phyloP scores from a whole-genome alignment of 345 rosid species.

The Salix suchowensis region DNA sequence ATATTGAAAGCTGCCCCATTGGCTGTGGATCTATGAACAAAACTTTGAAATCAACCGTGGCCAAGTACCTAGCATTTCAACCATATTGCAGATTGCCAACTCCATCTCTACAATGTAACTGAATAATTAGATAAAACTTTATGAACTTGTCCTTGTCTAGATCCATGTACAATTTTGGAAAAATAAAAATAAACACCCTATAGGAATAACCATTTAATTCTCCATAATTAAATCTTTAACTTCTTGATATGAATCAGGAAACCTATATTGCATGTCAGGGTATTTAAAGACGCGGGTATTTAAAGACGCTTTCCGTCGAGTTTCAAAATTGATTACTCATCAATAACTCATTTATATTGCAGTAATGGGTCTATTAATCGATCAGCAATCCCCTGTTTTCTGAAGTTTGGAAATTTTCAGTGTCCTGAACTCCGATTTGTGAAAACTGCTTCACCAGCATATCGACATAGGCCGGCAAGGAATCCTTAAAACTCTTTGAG shows the following conservation, averaged over 20 bases:
- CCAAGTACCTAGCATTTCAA: neutral
- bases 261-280: conserved; percentile 3
- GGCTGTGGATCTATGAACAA: neutral
- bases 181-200: conserved; percentile 1
- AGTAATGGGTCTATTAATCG: conserved; percentile 1
- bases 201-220: neutral
- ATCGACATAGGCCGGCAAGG: conserved; percentile 33
- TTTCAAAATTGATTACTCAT: conserved; percentile 19
- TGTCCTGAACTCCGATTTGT: conserved; percentile 44
- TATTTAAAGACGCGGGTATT: neutral
- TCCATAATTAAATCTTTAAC: conserved; percentile 9
- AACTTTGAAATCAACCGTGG: neutral
- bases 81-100: neutral
- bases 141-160: conserved; percentile 8
- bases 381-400: conserved; percentile 5
- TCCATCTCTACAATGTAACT: neutral
- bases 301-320: neutral
- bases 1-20: neutral
- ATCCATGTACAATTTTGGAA: conserved; percentile 15
- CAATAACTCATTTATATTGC: conserved; percentile 1
- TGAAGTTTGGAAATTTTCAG: conserved; percentile 25
- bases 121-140: neutral
- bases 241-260: conserved; percentile 2
- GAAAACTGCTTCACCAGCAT: conserved; percentile 46
- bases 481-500: conserved; percentile 38